Evolutionary conservation across 2,329 filamentous ascomycete genomes (phyloP).

Genomic region (Aspergillus fumigatiaffinis): DNA sequence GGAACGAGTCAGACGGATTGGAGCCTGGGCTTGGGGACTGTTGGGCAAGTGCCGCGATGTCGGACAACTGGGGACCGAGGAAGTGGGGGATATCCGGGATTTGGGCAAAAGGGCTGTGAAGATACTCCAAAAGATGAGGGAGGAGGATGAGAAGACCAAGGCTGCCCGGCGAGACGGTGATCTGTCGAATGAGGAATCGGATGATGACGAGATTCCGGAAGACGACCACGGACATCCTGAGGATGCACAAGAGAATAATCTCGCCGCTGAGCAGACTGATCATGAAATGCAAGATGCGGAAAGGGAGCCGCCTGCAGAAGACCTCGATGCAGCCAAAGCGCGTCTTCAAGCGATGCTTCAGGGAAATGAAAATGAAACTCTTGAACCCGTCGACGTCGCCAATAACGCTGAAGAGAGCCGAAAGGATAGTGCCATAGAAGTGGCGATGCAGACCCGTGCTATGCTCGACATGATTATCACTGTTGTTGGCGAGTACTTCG

Average conservation of each 20-base stretch:
- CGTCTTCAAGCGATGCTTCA: slow-evolving; percentile 42
- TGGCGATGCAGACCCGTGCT: slow-evolving; percentile 45
- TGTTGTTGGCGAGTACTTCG: slow-evolving; percentile 81
- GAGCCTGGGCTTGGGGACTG: slow-evolving; percentile 81
- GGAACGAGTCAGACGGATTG: slow-evolving; percentile 62
- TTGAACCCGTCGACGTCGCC: slow-evolving; percentile 13
- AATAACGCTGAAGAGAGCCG: slow-evolving; percentile 16
- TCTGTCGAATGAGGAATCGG: slow-evolving; percentile 21
- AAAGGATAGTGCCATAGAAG: slow-evolving; percentile 20
- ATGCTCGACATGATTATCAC: slow-evolving; percentile 91
- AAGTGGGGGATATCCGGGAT: slow-evolving; percentile 73
- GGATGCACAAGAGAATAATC: slow-evolving; percentile 1
- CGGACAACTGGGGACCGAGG: slow-evolving; percentile 70
- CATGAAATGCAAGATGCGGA: slow-evolving; percentile 16
- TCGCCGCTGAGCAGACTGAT: slow-evolving; percentile 5
- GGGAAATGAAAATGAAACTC: slow-evolving; percentile 11
- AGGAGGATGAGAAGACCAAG: slow-evolving; percentile 34
- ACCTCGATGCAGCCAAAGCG: slow-evolving; percentile 49
- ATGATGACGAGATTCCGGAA: slow-evolving; percentile 7
- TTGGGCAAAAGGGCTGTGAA: slow-evolving; percentile 70
- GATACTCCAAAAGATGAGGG: slow-evolving; percentile 43
- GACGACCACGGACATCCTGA: slow-evolving; percentile 1
- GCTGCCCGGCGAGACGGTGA: slow-evolving; percentile 30
- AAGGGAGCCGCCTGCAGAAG: slow-evolving; percentile 13
- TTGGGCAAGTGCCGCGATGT: slow-evolving; percentile 70